Percentiles rank a stretch among this genome's conserved stretches.
Evolutionary conservation across 768 basidiomycete genomes (phyloP).

Genomic region (Serendipita sp.): DNA sequence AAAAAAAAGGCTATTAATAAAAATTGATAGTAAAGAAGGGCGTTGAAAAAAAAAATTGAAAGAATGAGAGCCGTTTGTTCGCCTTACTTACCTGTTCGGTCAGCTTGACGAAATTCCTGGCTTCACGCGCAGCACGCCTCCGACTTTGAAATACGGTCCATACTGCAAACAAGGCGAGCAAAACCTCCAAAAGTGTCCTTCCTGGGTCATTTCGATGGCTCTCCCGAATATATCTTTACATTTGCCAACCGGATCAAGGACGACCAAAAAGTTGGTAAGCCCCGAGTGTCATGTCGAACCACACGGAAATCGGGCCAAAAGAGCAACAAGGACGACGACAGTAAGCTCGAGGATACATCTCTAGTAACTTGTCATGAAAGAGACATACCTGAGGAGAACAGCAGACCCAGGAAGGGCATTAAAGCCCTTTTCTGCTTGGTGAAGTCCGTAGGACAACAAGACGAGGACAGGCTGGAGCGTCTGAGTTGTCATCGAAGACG

Average conservation of each 20-base stretch:
- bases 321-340: too few species aligned
- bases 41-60: slow-evolving; percentile 16
- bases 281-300: too few species aligned
- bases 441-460: slow-evolving; percentile 45
- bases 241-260: slow-evolving; percentile 16
- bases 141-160: slow-evolving; percentile 80
- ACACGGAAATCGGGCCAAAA: too few species aligned
- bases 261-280: too few species aligned
- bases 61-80: neutral
- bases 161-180: slow-evolving; percentile 75
- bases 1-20: neutral
- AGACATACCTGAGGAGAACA: slow-evolving; percentile 29
- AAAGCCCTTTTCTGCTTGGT: slow-evolving; percentile 47
- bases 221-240: slow-evolving; percentile 73
- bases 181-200: slow-evolving; percentile 74
- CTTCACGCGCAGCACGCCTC: slow-evolving; percentile 68
- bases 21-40: neutral
- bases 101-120: slow-evolving; percentile 82
- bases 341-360: too few species aligned
- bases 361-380: neutral
- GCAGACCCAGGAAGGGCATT: slow-evolving; percentile 66
- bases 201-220: slow-evolving; percentile 95
- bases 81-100: slow-evolving; percentile 57
- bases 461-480: slow-evolving; percentile 40
- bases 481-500: neutral